Base-by-base conservation (phyloP, 1,139 yeast genomes). In the Suhomyces choctaworum region DNA sequence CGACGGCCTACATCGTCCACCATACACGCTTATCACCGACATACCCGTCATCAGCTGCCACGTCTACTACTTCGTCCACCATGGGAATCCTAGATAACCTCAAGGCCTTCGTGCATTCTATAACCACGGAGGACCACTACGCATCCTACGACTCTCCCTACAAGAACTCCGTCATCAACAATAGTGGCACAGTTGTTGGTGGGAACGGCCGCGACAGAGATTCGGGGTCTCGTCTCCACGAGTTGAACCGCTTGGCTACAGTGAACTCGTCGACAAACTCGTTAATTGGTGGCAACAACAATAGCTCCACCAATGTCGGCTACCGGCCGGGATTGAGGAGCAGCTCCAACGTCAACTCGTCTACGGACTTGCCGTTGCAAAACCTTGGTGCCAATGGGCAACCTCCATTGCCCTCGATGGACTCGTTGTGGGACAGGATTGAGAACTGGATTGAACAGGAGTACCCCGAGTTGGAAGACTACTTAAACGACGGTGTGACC, bases 381-480 rank as follows among this genome's bases (percentile, higher is more conserved):
- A 66, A 52, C 34, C 57, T 76, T 37, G 64, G 68, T 41, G 56
- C 67, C 31, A 65, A 68, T 36, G 82, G 83, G 3, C 76, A 70
- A 41, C 85, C 88, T 13, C 86, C 89, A 5, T 74, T 85, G 36
- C 92, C 94, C 7, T 72, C 87, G 9, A 71, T 85, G 13, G 73
- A 73, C 38, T 75, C 83, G 11, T 72, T 88, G 40, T 85, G 94
- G 95, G 77, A 74, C 42, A 70, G 89, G 42, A 72, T 86, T 45
- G 90, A 82, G 50, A 59, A 66, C 26, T 84, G 90, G 86, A 65
- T 84, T 41, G 94, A 84, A 29, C 76, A 76, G 34, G 83, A 82
- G 56, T 86, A 82, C 54, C 92, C 95, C 2, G 95, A 86, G 57
- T 73, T 86, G 38, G 82, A 70, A 31, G 95, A 86, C 55, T 80